A percentile compares a stretch with the other conserved stretches of the same genome.
These are phyloP conservation scores for Leersia perrieri DNA, from an alignment of 176 grass and related monocot species.

Conservation along the genomic window DNA sequence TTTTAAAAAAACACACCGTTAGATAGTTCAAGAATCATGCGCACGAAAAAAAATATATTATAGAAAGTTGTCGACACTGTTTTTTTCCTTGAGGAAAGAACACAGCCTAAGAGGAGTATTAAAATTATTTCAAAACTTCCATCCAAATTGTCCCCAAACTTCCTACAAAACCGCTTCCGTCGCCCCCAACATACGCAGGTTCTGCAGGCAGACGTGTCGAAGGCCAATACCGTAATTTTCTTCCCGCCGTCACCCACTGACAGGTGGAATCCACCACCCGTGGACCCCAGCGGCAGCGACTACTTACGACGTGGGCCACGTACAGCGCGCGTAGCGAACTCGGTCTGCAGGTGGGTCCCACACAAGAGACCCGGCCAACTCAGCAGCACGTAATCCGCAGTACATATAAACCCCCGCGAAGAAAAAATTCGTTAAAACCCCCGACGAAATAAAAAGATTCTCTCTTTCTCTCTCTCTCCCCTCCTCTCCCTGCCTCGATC, in stretches of 20 bases:
- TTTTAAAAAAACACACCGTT: too few species aligned
- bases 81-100: too few species aligned
- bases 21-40: too few species aligned
- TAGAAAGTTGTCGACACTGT: too few species aligned
- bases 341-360: constrained; percentile 5
- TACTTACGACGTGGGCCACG: not conserved
- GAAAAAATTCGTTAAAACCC: constrained; percentile 18
- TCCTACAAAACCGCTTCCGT: not conserved
- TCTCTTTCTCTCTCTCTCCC: not conserved
- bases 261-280: fast-evolving
- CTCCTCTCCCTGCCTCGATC: not conserved
- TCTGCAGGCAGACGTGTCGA: not conserved
- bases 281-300: not conserved
- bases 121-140: not conserved
- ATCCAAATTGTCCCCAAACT: not conserved
- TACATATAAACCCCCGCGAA: constrained; percentile 36
- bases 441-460: constrained; percentile 27
- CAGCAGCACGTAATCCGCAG: constrained; percentile 32
- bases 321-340: constrained; percentile 5
- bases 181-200: not conserved
- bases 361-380: constrained; percentile 14
- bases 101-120: too few species aligned
- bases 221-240: not conserved
- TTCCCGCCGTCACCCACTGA: not conserved
- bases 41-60: too few species aligned